A percentile compares a stretch with the other conserved stretches of the same genome.
Evolutionary conservation across 2,329 filamentous ascomycete species (phyloP).

Genomic region (Xylariaceae sp.): DNA sequence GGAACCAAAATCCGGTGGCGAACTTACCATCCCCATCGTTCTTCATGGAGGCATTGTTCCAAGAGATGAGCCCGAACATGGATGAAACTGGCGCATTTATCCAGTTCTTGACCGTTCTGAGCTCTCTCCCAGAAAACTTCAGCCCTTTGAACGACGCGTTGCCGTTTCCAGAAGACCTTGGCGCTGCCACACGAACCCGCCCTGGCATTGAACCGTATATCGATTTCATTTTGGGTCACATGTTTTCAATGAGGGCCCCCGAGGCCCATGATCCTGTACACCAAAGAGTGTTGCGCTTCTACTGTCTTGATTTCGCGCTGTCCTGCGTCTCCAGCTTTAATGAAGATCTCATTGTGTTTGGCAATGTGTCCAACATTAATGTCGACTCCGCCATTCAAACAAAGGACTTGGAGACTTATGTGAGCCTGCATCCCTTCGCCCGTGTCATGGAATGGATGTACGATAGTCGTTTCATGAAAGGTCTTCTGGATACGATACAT

Average conservation of each 20-base stretch:
- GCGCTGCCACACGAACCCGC: constrained; percentile 68
- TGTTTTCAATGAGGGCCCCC: constrained; percentile 66
- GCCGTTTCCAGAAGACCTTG: constrained; percentile 84
- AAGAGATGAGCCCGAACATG: constrained; percentile 73
- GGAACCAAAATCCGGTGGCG: constrained; percentile 31
- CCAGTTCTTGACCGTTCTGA: constrained; percentile 68
- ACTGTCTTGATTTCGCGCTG: constrained; percentile 79
- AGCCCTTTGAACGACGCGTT: constrained; percentile 68
- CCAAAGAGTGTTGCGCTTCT: constrained; percentile 69
- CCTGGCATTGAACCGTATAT: constrained; percentile 90
- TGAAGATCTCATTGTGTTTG: constrained; percentile 84
- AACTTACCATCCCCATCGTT: constrained; percentile 29
- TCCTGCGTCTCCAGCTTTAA: constrained; percentile 85
- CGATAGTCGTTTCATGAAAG: constrained; percentile 81
- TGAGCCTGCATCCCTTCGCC: constrained; percentile 85
- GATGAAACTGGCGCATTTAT: constrained; percentile 86
- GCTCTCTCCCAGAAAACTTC: constrained; percentile 62
- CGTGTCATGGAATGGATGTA: constrained; percentile 98
- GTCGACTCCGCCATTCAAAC: constrained; percentile 74
- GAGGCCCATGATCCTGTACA: constrained; percentile 67
- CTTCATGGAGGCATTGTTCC: constrained; percentile 63
- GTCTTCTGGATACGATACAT: constrained; percentile 75
- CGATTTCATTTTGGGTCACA: constrained; percentile 81
- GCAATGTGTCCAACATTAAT: constrained; percentile 71
- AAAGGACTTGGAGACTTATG: constrained; percentile 74